phyloP scores from a whole-genome alignment of 257 asterid species.

The Leptodermis oblonga region DNA sequence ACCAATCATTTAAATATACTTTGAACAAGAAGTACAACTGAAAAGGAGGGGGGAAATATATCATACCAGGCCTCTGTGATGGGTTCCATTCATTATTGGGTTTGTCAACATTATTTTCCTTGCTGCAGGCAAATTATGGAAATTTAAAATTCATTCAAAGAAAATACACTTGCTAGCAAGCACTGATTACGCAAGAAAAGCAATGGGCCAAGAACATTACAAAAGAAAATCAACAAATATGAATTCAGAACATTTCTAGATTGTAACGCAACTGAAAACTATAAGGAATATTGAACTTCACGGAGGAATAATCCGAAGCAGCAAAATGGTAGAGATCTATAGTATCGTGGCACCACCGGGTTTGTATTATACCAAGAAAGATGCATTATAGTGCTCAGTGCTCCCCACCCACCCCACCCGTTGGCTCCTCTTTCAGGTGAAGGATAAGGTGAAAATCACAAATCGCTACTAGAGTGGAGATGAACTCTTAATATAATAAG shows the following conservation, averaged over 20 bases:
- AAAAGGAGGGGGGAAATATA: conserved; percentile 3
- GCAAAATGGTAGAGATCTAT: background rate
- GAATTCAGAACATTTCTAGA: background rate
- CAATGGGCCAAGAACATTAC: background rate
- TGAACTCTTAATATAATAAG: background rate
- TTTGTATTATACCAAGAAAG: too few relatives aligned
- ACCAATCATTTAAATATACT: background rate
- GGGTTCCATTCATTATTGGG: conserved; percentile 56
- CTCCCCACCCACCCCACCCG: background rate
- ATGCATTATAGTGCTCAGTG: background rate
- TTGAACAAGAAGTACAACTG: background rate
- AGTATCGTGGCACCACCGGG: background rate
- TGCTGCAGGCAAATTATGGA: conserved; percentile 47
- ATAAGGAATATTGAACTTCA: background rate
- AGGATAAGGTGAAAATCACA: background rate
- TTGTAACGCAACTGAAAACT: background rate
- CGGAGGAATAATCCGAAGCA: background rate
- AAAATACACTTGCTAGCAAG: background rate
- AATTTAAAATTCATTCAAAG: background rate
- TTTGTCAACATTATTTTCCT: conserved; percentile 50
- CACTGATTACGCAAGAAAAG: background rate
- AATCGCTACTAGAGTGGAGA: background rate
- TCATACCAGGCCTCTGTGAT: conserved; percentile 71
- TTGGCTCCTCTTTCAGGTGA: background rate
- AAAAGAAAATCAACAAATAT: background rate